Conservation (phyloP, 2,329 filamentous ascomycete genomes). For the Fusarium nanum region DNA sequence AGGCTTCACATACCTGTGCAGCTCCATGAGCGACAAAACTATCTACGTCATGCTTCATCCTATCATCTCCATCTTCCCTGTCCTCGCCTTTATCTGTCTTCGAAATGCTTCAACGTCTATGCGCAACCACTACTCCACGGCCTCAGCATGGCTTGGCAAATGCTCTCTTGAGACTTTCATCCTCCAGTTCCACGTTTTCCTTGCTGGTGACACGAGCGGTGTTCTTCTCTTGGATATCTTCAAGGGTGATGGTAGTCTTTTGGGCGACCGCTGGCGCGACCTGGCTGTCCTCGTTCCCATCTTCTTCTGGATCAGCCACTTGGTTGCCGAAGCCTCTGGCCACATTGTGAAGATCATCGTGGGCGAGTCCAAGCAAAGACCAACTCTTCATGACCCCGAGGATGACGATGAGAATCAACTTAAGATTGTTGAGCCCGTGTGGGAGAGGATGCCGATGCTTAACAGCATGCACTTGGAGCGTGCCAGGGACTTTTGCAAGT, state of each 20-base stretch:
- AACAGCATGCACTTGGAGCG: slow-evolving; percentile 17
- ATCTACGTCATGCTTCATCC: slow-evolving; percentile 64
- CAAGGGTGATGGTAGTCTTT: slow-evolving; percentile 41
- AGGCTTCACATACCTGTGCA: slow-evolving; percentile 45
- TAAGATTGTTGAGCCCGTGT: slow-evolving; percentile 41
- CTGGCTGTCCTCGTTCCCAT: slow-evolving; percentile 44
- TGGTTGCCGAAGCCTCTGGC: slow-evolving; percentile 42
- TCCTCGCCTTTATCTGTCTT: slow-evolving; percentile 63
- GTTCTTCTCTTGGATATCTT: slow-evolving; percentile 54
- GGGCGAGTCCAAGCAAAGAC: slow-evolving; percentile 21
- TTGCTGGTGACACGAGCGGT: slow-evolving; percentile 68
- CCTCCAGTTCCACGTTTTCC: slow-evolving; percentile 71
- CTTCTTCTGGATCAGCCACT: slow-evolving; percentile 48
- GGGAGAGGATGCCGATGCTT: slow-evolving; percentile 19
- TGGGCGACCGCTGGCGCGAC: slow-evolving; percentile 45
- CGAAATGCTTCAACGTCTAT: slow-evolving; percentile 56
- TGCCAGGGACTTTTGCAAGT: slow-evolving; percentile 11
- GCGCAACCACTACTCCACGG: slow-evolving; percentile 51
- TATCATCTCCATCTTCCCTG: slow-evolving; percentile 64
- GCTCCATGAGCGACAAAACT: slow-evolving; percentile 13
- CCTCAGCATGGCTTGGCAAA: slow-evolving; percentile 63
- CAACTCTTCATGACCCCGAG: neutral
- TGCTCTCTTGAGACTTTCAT: slow-evolving; percentile 70
- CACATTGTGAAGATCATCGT: slow-evolving; percentile 44
- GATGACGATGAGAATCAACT: slow-evolving; percentile 32